Evolutionary conservation across 2,329 filamentous ascomycete genomes (phyloP), one percentile per base, ranked within the genome.

Genomic region (Neocucurbitaria cava): DNA sequence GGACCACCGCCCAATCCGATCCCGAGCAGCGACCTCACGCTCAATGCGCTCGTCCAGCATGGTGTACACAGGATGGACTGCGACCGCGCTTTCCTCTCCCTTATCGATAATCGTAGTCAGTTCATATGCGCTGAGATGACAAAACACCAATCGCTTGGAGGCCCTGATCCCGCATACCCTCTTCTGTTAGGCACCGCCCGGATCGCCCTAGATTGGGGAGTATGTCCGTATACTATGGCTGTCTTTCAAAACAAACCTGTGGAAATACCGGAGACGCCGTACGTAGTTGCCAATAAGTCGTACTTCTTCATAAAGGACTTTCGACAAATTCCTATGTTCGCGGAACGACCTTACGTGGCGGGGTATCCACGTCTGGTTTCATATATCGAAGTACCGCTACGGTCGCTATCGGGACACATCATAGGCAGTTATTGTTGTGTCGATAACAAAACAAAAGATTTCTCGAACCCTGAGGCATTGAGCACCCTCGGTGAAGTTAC

Each of bases 71-170:
- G 21, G 38, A 39, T 59, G 49, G 49, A 59, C 4, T 56, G 53
- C 42, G 56, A 59, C 31, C 52, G 56, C 42, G 56, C 56, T 6
- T 56, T 59, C 49, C 49, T 59, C 42, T 59, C 56, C 30, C 41
- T 59, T 26, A 53, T 59, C n/a, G 56, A 59, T 28, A 52, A 55
- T 36, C 44, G 36, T 21, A 52, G 23, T 31, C 56, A 58, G 21
- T 58, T 51, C 40, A 49, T 58, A 45, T 58, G 56, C 35, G 56
- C 56, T 28, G 56, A 58, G 47, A 58, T 58, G 56, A 55, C 56
- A 18, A 48, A 40, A 23, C n/a, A 48, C 10, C 56, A 55, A 23
- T 38, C 56, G 15, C 51, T 58, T 21, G 36, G 33, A 13, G 30
- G 39, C 15, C 35, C 43, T 24, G 48, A 49, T 23, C 52, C 47